Base-by-base conservation (phyloP, 768 basidiomycete species). In the Serpula lacrymans region DNA sequence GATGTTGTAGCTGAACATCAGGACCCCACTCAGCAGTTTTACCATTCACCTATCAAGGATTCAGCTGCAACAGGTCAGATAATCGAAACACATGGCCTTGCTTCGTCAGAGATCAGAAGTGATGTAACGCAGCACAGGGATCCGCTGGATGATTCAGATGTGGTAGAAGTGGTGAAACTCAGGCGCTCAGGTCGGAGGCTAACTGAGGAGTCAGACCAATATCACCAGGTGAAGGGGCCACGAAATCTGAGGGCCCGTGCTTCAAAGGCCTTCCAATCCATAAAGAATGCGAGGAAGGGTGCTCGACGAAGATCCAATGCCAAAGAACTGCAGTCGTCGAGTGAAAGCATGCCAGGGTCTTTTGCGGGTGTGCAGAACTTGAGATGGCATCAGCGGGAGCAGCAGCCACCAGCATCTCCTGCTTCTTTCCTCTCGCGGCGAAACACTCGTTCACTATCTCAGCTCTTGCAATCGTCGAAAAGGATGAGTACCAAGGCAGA, bases 141-240 rank as follows among this genome's bases (percentile, higher is more conserved):
- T 12, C 58, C 71, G 43, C 75, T 75, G 45, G 78, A 74, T 14
- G 62, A 62, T 41, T 57, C 53, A 26, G 79, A 80, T 49, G 70
- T 82, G 25, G 61, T 80, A 11, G 80, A 83, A 53, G 73, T 82
- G 22, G 65, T 82, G 27, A 80, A 77, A 52, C 71, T 82, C 42
- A 66, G 71, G 47, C 71, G 78, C 26, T n/a, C n/a, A 31, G 31
- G 29, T 55, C 59, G 35, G 58, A 58, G 14, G 35, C 21, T 36
- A 9, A 18, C 36, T 8, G 62, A 62, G 14, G n/a, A 14, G 31
- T 42, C 23, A 20, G 57, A 58, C 45, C 57, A 54, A 34, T 54
- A 54, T 7, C 28, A 21, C 33, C 50, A 53, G 9, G 34, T 35
- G 2, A 66, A 67, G 50, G 56, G 60, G 25, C 57, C 70, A 32